Evolutionary conservation across 2,329 filamentous ascomycete genomes (phyloP).

Genomic region (Diplodia sapinea): DNA sequence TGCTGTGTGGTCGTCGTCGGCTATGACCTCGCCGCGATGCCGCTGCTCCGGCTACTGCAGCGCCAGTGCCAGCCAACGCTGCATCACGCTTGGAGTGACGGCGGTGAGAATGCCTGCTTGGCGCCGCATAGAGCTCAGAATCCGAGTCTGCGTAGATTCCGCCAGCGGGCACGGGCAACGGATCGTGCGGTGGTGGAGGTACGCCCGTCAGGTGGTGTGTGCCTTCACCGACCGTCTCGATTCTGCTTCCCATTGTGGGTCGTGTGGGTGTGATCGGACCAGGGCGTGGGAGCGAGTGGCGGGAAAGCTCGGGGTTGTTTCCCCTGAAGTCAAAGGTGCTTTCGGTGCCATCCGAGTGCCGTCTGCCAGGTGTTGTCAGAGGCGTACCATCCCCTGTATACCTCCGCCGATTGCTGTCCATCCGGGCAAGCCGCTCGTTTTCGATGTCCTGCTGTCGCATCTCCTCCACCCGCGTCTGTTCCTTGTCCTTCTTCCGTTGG

Average conservation of each 20-base stretch:
- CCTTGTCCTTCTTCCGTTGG: slow-evolving; percentile 62
- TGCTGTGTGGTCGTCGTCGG: slow-evolving; percentile 41
- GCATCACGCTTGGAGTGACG: slow-evolving; percentile 39
- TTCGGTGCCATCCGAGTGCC: slow-evolving; percentile 48
- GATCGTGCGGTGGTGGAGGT: slow-evolving; percentile 42
- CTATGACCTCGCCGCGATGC: slow-evolving; percentile 40
- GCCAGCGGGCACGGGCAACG: slow-evolving; percentile 43
- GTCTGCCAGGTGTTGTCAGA: slow-evolving; percentile 37
- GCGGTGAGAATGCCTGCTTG: slow-evolving; percentile 44
- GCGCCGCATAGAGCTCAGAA: slow-evolving; percentile 46
- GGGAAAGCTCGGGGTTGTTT: slow-evolving; percentile 53
- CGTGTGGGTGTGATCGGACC: slow-evolving; percentile 31
- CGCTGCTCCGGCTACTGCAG: slow-evolving; percentile 36
- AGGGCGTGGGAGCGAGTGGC: slow-evolving; percentile 40
- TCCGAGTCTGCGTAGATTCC: slow-evolving; percentile 48
- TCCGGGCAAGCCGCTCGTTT: slow-evolving; percentile 59
- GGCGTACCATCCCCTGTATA: slow-evolving; percentile 70
- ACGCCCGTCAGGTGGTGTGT: slow-evolving; percentile 36
- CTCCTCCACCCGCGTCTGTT: slow-evolving; percentile 65
- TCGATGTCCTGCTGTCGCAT: slow-evolving; percentile 58
- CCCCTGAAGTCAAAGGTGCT: slow-evolving; percentile 52
- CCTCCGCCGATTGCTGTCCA: slow-evolving; percentile 61
- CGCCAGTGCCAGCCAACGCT: slow-evolving; percentile 26
- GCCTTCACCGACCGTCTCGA: slow-evolving; percentile 33
- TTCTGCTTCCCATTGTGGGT: slow-evolving; percentile 38